A percentile compares a stretch with the other conserved stretches of the same genome.
These are phyloP conservation scores for Colletotrichum sp. DNA, from an alignment of 2,329 filamentous ascomycete species.

Conservation along the genomic window DNA sequence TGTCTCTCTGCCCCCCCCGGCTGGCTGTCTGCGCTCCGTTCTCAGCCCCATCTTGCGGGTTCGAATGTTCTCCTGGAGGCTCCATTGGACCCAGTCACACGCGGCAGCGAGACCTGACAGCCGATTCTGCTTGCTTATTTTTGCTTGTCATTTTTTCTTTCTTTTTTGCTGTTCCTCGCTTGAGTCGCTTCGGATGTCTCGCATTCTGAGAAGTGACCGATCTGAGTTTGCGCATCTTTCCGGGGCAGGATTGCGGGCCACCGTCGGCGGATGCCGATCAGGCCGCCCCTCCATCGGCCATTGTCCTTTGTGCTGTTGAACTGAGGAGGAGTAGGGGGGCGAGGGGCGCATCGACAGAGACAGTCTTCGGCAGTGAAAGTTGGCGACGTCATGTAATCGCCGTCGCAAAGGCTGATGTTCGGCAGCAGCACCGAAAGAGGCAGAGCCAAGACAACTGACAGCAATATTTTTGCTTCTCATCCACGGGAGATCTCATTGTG, in stretches of 20 bases:
- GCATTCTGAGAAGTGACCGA: slow-evolving; percentile 2
- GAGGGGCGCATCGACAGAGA: neutral
- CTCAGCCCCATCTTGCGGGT: neutral
- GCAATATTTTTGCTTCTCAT: neutral
- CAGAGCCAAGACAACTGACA: neutral
- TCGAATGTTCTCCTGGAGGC: neutral
- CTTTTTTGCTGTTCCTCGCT: neutral
- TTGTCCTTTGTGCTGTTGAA: neutral
- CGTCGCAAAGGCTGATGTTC: neutral
- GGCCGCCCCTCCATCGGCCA: neutral
- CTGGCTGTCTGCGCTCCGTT: neutral
- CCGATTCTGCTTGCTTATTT: neutral
- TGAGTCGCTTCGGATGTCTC: neutral
- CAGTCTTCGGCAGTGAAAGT: neutral
- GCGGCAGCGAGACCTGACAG: neutral
- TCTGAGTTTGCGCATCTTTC: neutral
- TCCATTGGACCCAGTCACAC: neutral
- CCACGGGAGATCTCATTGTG: neutral
- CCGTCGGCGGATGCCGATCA: neutral
- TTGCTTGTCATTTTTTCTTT: neutral
- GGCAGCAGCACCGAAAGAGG: neutral
- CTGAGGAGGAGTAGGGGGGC: neutral
- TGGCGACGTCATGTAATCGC: neutral
- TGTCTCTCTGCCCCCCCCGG: neutral
- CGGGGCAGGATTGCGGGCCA: neutral